phyloP scores from a whole-genome alignment of 345 rosid species.

The Rhodomyrtus tomentosa region DNA sequence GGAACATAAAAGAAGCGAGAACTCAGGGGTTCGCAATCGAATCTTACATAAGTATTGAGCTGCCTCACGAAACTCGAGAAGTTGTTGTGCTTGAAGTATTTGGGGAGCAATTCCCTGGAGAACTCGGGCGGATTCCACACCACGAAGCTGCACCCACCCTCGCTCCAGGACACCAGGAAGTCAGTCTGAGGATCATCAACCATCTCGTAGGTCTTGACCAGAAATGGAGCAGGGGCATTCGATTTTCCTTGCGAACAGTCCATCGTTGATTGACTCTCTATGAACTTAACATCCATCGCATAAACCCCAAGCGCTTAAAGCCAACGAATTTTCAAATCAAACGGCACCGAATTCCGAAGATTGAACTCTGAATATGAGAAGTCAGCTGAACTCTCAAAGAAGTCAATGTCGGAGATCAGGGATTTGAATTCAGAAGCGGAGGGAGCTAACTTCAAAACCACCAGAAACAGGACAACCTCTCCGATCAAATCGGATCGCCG shows the following conservation, averaged over 20 bases:
- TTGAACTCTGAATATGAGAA: background rate
- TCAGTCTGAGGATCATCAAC: slow-evolving; percentile 14
- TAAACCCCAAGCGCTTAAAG: background rate
- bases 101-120: slow-evolving; percentile 8
- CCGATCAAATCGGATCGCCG: background rate
- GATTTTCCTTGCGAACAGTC: background rate
- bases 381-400: background rate
- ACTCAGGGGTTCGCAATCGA: background rate
- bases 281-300: background rate
- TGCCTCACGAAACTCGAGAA: slow-evolving; percentile 20
- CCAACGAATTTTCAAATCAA: background rate
- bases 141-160: slow-evolving; percentile 4
- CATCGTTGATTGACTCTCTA: background rate
- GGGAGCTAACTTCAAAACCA: background rate
- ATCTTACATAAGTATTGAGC: slow-evolving; percentile 12
- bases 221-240: slow-evolving; percentile 12
- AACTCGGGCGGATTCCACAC: slow-evolving; percentile 13
- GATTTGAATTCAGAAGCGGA: background rate
- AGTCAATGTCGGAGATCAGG: background rate
- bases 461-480: background rate
- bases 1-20: background rate
- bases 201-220: slow-evolving; percentile 15
- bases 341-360: background rate
- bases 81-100: slow-evolving; percentile 22
- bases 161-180: slow-evolving; percentile 13